phyloP scores from a whole-genome alignment of 345 rosid species.

The Rubroshorea leprosula region DNA sequence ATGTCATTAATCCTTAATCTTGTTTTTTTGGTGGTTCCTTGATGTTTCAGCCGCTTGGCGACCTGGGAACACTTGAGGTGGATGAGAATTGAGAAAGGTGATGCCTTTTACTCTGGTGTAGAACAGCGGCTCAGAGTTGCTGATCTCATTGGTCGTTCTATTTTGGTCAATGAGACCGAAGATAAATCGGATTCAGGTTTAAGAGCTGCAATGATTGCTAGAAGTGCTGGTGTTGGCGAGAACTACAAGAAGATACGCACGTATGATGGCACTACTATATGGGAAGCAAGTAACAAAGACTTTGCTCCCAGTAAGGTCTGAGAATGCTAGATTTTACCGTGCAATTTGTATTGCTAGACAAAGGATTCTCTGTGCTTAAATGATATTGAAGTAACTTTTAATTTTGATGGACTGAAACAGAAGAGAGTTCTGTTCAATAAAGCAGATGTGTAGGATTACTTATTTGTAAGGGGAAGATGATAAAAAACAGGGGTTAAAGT shows the following conservation, averaged over 20 bases:
- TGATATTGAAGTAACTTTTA: background rate
- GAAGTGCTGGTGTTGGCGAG: slow-evolving; percentile 96
- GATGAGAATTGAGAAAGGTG: slow-evolving; percentile 66
- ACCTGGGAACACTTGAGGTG: slow-evolving; percentile 90
- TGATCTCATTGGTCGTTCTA: slow-evolving; percentile 77
- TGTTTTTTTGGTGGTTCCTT: background rate
- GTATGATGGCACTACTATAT: slow-evolving; percentile 86
- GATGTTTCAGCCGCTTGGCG: slow-evolving; percentile 61
- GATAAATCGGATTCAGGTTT: slow-evolving; percentile 63
- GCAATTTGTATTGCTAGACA: no score
- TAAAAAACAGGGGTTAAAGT: no score
- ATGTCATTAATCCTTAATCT: background rate
- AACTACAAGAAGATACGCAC: slow-evolving; percentile 86
- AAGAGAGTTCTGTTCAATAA: no score
- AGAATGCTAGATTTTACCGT: no score
- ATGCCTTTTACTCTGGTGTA: slow-evolving; percentile 55
- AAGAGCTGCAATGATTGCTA: slow-evolving; percentile 82
- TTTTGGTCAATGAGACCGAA: slow-evolving; percentile 54
- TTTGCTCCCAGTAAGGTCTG: slow-evolving; percentile 55
- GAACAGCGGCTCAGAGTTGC: slow-evolving; percentile 63
- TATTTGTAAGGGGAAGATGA: no score
- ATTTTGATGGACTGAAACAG: background rate
- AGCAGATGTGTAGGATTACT: background rate
- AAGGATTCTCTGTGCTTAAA: background rate
- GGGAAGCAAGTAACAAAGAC: slow-evolving; percentile 76